Base-by-base conservation (phyloP, 1,284 basidiomycete genomes). In the Anthracocystis walkeri region DNA sequence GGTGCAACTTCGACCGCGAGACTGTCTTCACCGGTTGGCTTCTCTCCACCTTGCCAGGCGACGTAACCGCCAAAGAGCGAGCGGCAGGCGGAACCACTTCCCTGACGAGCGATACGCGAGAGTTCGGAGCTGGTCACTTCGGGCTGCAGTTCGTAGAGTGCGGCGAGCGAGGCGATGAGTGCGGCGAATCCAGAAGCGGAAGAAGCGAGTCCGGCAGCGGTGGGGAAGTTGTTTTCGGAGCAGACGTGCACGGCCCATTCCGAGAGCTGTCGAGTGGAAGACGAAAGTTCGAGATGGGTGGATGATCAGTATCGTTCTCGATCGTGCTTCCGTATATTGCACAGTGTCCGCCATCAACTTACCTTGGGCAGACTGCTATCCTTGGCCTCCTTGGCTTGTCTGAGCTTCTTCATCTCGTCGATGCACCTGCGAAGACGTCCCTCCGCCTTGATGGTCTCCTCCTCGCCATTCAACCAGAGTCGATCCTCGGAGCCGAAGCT, bases 191-290 rank as follows among this genome's bases (percentile, higher is more conserved):
- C 96, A 0, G 95, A 94, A 0, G 97, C 96, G 31, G 95, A 97
- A 0, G 96, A 98, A 0, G 97, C 96, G 41, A 99, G 91, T 12
- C 96, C 97, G 0, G 96, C 97, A 8, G 97, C 97, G 6, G 96
- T 99, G 25, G 96, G 96, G 89, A 99, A 99, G 88, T 99, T 99
- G 90, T 99, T 99, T 87, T 91, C 92, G 11, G 95, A 98, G 66
- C 90, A 90, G 75, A 99, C 95, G 87, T 93, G 80, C 12, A 82
- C 78, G 16, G 74, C 62, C 71, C 76, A 84, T 65, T 66, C 53
- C 18, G 78, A 85, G 18, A 81, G 75, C 70, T 79, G 63, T 45
- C 12, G 29, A 21, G 29, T 5, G 23, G 20, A 14, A 7, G 3
- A 20, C 4, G 20, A 40, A 45, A 31, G 41, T 5, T 42, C 7